Evolutionary conservation across 306 rosid genomes (phyloP), one percentile per base, ranked within the genome.

Genomic region (Amphicarpaea edgeworthii): DNA sequence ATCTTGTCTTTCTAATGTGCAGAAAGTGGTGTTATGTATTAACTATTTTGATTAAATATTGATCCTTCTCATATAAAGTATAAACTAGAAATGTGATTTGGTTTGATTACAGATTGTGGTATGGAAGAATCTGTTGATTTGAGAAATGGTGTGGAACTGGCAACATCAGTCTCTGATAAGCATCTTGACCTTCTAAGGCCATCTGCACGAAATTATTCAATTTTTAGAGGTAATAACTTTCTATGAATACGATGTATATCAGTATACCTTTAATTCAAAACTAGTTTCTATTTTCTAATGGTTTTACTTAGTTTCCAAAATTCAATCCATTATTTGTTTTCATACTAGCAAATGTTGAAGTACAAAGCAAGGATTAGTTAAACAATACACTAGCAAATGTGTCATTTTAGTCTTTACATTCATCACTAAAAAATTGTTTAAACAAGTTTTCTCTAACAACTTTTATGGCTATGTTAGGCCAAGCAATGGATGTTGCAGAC

Each of bases 131-230:
- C 83, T 21, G 59, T 57, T 62, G 82, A 79, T 57, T 75, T 85
- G 82, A 86, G 77, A 83, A 88, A 63, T 8, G 77, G 79, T 68
- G 85, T 92, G 71, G 93, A 91, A 86, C 75, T 94, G 79, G 82
- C 66, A 45, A 83, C 69, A 73, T 85, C 96, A 20, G 80, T 83
- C 80, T 81, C 91, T 23, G 90, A 88, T 51, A 91, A 88, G 83
- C 93, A 90, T 76, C 83, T 73, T 59, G 93, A 86, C 26, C 92
- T 87, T 75, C 73, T 91, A 83, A 87, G 96, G 50, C 97, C 97
- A 66, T 83, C 89, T 20, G 82, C 93, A 47, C 84, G 96, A 83
- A 76, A 55, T 71, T 83, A 83, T 87, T 88, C 98, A 53, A 72
- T 83, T 68, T 83, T 90, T 84, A 88, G 85, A 88, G 98, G 98